Percentiles rank a stretch among this genome's conserved stretches.
These are phyloP conservation scores for Pleurotus tuber-regium DNA, from an alignment of 768 basidiomycete species.

Conservation along the genomic window DNA sequence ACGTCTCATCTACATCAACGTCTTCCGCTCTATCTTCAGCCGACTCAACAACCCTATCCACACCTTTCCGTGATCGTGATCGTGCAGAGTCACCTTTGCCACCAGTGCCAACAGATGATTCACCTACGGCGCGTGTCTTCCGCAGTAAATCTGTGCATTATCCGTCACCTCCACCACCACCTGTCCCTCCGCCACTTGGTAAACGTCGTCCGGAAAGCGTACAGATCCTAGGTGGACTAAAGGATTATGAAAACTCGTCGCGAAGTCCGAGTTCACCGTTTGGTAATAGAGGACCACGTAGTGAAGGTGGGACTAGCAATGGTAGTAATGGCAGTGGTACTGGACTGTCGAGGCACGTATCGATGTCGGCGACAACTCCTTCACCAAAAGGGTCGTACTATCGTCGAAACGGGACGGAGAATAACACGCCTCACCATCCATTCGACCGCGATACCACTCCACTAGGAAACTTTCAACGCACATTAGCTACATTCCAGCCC, in stretches of 20 bases:
- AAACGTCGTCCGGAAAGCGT: conserved; percentile 61
- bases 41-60: conserved; percentile 5
- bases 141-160: conserved; percentile 59
- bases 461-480: conserved; percentile 41
- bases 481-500: conserved; percentile 38
- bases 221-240: conserved; percentile 37
- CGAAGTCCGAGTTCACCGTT: not conserved
- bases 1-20: conserved; percentile 10
- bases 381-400: not conserved
- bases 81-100: conserved; percentile 16
- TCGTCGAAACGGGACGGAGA: not conserved
- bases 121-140: conserved; percentile 37
- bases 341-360: not conserved
- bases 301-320: conserved; percentile 1
- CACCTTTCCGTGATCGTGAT: conserved; percentile 13
- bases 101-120: conserved; percentile 15
- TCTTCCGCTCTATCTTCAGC: conserved; percentile 3
- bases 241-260: conserved; percentile 1
- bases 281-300: not conserved
- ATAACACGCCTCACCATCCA: too few species aligned
- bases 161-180: conserved; percentile 31
- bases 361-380: conserved; percentile 17
- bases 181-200: conserved; percentile 36
- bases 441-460: conserved; percentile 14
- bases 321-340: not conserved